Conservation (phyloP, 495 filamentous ascomycete genomes). For the Hypoxylon perforatum region DNA sequence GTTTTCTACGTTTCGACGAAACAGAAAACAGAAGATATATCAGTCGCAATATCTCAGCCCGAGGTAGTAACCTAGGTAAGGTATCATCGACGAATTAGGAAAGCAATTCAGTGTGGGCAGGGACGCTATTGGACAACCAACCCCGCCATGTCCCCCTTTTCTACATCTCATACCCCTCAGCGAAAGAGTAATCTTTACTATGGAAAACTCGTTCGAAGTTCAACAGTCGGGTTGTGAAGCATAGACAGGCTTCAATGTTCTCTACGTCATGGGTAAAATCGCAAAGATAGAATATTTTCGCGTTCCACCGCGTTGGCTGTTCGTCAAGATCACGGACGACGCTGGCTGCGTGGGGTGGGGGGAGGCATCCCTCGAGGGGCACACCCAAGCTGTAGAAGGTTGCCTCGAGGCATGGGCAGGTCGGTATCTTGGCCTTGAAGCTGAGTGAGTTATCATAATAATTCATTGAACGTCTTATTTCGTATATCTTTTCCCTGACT, state of each 20-base stretch:
- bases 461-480: not conserved
- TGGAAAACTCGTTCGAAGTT: no score
- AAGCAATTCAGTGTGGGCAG: no score
- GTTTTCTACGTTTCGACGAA: no score
- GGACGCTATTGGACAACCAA: no score
- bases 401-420: slow-evolving; percentile 74
- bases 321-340: slow-evolving; percentile 79
- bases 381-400: slow-evolving; percentile 80
- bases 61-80: no score
- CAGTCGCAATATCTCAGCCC: no score
- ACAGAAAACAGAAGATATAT: no score
- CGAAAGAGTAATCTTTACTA: no score
- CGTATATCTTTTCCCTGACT: not conserved
- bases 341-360: slow-evolving; percentile 78
- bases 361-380: slow-evolving; percentile 80
- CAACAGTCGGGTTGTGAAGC: not conserved
- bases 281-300: slow-evolving; percentile 78
- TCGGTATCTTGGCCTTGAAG: slow-evolving; percentile 74
- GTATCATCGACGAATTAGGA: no score
- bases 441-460: slow-evolving; percentile 64
- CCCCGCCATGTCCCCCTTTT: no score
- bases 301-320: slow-evolving; percentile 79
- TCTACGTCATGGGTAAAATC: slow-evolving; percentile 70
- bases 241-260: not conserved
- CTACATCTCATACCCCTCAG: no score